Percentiles rank a stretch among this genome's conserved stretches.
Evolutionary conservation across 2,329 filamentous ascomycete species (phyloP).

Genomic region (Fusarium hostae): DNA sequence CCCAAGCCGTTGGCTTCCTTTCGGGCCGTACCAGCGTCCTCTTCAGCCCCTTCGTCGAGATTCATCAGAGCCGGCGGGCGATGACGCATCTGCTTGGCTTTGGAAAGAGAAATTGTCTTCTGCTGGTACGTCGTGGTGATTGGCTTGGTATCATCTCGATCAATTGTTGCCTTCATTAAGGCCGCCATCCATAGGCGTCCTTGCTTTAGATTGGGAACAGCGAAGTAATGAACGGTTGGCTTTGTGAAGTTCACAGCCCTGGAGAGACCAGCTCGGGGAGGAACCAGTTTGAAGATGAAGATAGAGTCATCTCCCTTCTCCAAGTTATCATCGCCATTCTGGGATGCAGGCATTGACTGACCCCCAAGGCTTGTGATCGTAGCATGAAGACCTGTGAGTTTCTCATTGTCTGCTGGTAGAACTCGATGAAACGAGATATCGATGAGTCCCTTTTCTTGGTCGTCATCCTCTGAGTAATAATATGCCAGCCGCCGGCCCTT

Average conservation of each 20-base stretch:
- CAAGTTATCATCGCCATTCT: constrained; percentile 51
- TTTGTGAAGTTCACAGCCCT: constrained; percentile 97
- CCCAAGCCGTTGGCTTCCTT: constrained; percentile 54
- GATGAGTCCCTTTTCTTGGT: constrained; percentile 93
- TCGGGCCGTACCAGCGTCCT: constrained; percentile 39
- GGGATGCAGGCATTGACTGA: constrained; percentile 58
- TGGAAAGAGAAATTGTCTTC: constrained; percentile 92
- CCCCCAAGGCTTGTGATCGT: constrained; percentile 80
- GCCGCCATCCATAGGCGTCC: constrained; percentile 98
- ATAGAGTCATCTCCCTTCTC: constrained; percentile 74
- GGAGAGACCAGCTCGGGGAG: constrained; percentile 86
- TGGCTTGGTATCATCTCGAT: constrained; percentile 82
- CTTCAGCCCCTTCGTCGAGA: constrained; percentile 58
- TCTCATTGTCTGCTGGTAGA: constrained; percentile 92
- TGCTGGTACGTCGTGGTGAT: constrained; percentile 95
- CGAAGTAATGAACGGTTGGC: constrained; percentile 97
- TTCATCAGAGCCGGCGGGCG: constrained; percentile 90
- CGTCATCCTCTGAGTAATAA: constrained; percentile 94
- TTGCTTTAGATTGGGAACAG: constrained; percentile 87
- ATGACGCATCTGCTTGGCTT: constrained; percentile 88
- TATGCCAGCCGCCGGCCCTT: constrained; percentile 92
- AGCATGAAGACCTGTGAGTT: constrained; percentile 89
- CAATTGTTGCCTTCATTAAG: constrained; percentile 98
- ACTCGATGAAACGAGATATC: constrained; percentile 98
- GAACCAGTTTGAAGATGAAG: constrained; percentile 98